phyloP scores from a whole-genome alignment of 2,329 filamentous ascomycete genomes.

The Coleophoma eucalyptorum region DNA sequence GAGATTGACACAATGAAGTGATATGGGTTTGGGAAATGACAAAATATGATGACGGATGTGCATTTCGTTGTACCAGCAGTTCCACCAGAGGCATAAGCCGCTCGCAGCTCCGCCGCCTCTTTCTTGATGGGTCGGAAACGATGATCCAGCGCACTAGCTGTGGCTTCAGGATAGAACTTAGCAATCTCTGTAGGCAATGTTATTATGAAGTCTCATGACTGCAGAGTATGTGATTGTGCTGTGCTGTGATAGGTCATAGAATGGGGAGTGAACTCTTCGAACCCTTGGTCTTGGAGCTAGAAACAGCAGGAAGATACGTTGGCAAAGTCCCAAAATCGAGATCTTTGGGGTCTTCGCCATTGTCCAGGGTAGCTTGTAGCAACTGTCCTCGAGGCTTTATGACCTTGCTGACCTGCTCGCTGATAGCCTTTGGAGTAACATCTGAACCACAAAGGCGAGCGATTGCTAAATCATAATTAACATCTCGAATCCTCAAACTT shows the following conservation, averaged over 20 bases:
- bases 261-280: background rate
- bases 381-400: conserved; percentile 50
- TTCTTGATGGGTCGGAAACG: conserved; percentile 24
- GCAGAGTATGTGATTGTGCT: conserved; percentile 1
- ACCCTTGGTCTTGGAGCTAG: background rate
- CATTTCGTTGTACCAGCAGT: conserved; percentile 9
- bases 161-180: conserved; percentile 14
- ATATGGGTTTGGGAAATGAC: no score
- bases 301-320: conserved; percentile 4
- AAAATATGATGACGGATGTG: background rate
- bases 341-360: conserved; percentile 36
- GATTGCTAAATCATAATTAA: conserved; percentile 9
- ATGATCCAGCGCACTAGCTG: conserved; percentile 20
- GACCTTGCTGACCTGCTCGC: conserved; percentile 49
- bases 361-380: conserved; percentile 38
- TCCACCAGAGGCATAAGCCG: background rate
- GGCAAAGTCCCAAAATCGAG: conserved; percentile 5
- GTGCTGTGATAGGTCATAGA: conserved; percentile 4
- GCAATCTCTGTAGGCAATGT: conserved; percentile 16
- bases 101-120: conserved; percentile 16
- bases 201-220: conserved; percentile 7
- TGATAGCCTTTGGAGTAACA: conserved; percentile 27
- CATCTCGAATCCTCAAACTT: background rate
- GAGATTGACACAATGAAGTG: conserved; percentile 10
- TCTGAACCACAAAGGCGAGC: conserved; percentile 8